These are phyloP conservation scores for Debaryomyces sp. DNA, from an alignment of 1,139 yeast genomes.

Conservation along the genomic window DNA sequence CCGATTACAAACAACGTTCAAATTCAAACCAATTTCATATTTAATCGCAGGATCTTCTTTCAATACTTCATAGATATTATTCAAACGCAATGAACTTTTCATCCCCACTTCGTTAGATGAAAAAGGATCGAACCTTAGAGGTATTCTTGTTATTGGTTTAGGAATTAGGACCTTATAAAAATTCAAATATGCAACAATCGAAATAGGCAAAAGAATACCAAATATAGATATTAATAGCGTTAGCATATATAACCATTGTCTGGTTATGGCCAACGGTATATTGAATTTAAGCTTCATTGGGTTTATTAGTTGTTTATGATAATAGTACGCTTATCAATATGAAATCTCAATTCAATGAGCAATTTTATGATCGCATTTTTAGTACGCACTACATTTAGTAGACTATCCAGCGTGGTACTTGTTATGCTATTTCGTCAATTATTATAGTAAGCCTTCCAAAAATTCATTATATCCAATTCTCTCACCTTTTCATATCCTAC, in stretches of 20 bases:
- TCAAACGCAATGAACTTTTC: background rate
- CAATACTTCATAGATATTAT: background rate
- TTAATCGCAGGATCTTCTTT: slow-evolving; percentile 15
- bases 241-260: slow-evolving; percentile 22
- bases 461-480: too few relatives aligned
- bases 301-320: background rate
- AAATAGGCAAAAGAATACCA: slow-evolving; percentile 26
- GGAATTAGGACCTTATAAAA: slow-evolving; percentile 31
- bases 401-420: too few relatives aligned
- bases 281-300: slow-evolving; percentile 4
- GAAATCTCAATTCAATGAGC: too few relatives aligned
- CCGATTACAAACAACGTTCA: slow-evolving; percentile 20
- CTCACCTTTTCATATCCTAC: too few relatives aligned
- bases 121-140: slow-evolving; percentile 14
- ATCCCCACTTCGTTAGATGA: background rate
- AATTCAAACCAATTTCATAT: slow-evolving; percentile 17
- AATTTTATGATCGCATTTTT: too few relatives aligned
- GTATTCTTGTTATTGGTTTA: slow-evolving; percentile 15
- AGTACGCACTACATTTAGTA: too few relatives aligned
- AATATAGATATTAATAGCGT: slow-evolving; percentile 20
- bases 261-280: slow-evolving; percentile 12
- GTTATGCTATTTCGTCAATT: too few relatives aligned
- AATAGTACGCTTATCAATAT: background rate
- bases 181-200: slow-evolving; percentile 27
- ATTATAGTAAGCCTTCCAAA: too few relatives aligned